Evolutionary conservation across 768 basidiomycete genomes (phyloP).

Genomic region (Pisolithus microcarpus): DNA sequence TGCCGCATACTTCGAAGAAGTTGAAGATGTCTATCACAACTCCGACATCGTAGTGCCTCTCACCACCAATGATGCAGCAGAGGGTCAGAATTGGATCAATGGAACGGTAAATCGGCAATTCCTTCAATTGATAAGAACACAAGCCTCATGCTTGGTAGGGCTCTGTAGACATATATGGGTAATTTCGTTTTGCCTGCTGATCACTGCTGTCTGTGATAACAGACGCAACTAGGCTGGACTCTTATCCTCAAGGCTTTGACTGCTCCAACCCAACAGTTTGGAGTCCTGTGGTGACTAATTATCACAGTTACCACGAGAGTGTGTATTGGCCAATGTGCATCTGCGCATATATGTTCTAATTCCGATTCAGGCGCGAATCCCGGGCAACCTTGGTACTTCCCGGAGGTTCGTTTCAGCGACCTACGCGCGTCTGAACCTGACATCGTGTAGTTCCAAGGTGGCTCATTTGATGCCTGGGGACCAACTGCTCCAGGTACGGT

Average conservation of each 20-base stretch:
- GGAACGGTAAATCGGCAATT: constrained; percentile 45
- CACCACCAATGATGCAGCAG: constrained; percentile 66
- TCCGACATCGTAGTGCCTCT: constrained; percentile 61
- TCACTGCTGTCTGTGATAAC: neutral
- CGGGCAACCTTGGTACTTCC: constrained; percentile 61
- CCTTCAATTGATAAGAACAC: neutral
- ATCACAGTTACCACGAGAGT: constrained; percentile 54
- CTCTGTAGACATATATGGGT: constrained; percentile 67
- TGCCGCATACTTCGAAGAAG: constrained; percentile 55
- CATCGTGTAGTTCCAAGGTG: constrained; percentile 54
- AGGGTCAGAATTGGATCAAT: constrained; percentile 55
- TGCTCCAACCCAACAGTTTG: constrained; percentile 67
- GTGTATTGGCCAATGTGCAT: constrained; percentile 1
- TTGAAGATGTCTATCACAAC: constrained; percentile 47
- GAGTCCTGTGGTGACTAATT: constrained; percentile 55
- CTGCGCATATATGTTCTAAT: constrained; percentile 5
- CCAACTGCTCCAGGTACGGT: constrained; percentile 54
- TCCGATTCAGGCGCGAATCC: constrained; percentile 38
- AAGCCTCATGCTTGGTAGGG: constrained; percentile 33
- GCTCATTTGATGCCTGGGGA: constrained; percentile 79
- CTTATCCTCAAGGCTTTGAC: constrained; percentile 75
- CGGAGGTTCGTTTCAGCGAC: constrained; percentile 40
- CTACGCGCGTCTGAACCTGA: constrained; percentile 9
- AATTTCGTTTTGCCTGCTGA: constrained; percentile 5
- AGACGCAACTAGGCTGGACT: constrained; percentile 41